These are phyloP conservation scores for Glycyrrhiza uralensis DNA, from an alignment of 306 rosid genomes.

Conservation along the genomic window DNA sequence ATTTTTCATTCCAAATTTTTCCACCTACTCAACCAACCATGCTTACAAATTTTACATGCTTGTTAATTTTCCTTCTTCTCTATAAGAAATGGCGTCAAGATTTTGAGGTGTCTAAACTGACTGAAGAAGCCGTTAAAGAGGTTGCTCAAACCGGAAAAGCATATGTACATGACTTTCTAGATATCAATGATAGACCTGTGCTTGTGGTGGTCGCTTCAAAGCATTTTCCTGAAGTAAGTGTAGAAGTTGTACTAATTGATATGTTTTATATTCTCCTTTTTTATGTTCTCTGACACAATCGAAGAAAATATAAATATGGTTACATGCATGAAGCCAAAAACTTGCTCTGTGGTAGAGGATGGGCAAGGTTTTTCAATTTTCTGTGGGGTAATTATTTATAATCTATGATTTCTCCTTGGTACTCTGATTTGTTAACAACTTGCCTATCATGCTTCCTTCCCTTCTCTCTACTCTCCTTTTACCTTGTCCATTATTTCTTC, in stretches of 20 bases:
- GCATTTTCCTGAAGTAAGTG: constrained; percentile 74
- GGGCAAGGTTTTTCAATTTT: neutral
- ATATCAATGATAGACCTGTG: constrained; percentile 71
- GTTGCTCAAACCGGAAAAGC: constrained; percentile 81
- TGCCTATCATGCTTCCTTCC: neutral
- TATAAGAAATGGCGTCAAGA: constrained; percentile 91
- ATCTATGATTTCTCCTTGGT: neutral
- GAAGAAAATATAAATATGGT: neutral
- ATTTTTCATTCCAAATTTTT: neutral
- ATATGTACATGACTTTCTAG: constrained; percentile 70
- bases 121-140: constrained; percentile 59
- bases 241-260: neutral
- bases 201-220: constrained; percentile 75
- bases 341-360: neutral
- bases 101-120: constrained; percentile 67
- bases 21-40: neutral
- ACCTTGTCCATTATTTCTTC: constrained; percentile 7
- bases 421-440: neutral
- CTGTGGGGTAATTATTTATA: neutral
- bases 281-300: neutral
- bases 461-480: neutral
- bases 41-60: neutral
- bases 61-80: constrained; percentile 38
- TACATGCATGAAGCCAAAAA: neutral
- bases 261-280: neutral